Percentiles rank a stretch among this genome's conserved stretches.
Conservation (phyloP, 2,329 filamentous ascomycete species). For the Colletotrichum nymphaeae region DNA sequence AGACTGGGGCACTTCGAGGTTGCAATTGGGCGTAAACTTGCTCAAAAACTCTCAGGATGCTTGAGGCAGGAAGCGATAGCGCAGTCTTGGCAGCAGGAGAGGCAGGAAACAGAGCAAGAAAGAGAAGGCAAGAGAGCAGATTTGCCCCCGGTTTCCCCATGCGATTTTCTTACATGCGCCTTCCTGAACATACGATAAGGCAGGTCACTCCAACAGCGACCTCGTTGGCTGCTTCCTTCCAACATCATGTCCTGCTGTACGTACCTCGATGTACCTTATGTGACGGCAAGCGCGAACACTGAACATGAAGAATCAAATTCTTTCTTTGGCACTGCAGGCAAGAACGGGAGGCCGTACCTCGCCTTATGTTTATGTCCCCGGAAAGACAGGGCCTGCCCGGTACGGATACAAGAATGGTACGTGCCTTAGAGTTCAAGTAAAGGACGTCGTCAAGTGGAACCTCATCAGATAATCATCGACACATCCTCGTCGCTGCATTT, state of each 20-base stretch:
- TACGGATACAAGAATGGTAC: neutral
- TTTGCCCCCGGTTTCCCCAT: neutral
- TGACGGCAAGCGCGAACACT: neutral
- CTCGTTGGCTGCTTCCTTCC: neutral
- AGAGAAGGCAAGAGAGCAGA: neutral
- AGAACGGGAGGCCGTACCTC: no score
- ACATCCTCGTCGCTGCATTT: slow-evolving; percentile 3
- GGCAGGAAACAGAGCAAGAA: no score
- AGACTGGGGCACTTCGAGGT: neutral
- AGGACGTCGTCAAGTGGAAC: slow-evolving; percentile 1
- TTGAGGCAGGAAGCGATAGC: slow-evolving; percentile 17
- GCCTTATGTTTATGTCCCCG: neutral
- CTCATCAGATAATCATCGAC: neutral
- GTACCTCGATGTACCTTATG: neutral
- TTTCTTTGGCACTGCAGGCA: neutral
- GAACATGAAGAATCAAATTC: neutral
- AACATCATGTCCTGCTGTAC: neutral
- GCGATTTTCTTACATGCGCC: neutral
- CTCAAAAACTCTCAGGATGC: slow-evolving; percentile 39
- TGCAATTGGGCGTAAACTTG: slow-evolving; percentile 37
- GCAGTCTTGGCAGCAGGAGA: slow-evolving; percentile 20
- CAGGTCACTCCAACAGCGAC: neutral
- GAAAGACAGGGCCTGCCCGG: neutral
- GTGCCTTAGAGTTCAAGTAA: neutral
- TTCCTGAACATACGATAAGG: slow-evolving; percentile 23